Base-by-base conservation (phyloP, 1,284 basidiomycete species). In the Rhodotorula sp. region DNA sequence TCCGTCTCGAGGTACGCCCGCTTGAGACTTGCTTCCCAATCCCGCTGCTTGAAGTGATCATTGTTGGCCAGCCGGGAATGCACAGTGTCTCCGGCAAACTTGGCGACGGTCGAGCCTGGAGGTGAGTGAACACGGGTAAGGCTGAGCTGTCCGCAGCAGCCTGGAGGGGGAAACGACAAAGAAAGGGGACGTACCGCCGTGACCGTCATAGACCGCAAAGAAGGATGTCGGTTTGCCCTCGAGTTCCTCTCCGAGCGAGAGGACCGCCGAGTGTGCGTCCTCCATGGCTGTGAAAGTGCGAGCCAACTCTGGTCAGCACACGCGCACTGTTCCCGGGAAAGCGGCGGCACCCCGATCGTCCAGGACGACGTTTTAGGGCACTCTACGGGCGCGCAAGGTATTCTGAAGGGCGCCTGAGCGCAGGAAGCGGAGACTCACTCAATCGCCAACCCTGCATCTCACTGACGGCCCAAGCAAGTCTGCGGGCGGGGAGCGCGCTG, bases 381-480 rank as follows among this genome's bases (percentile, higher is more conserved):
- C 34, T 7, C 34, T 34, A 34, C 34, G 34, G 6, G 34, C 34
- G 34, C 34, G 34, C 92, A 84, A 64, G 88, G 86, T n/a, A 91
- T 85, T 82, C 97, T 95, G 5, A 94, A 54, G 52, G 89, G 80
- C 95, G 23, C 52, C 16, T 5, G 47, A 28, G 26, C 93, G 79
- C 38, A 31, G 23, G 62, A 43, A 43, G 38, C 38, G 38, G 38
- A 43, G 10, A 85, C 94, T 83, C 79, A 97, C 95, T 90, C 83
- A 98, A 91, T 83, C 97, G 87, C 97, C 97, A 99, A 77, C 97
- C 97, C 83, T 99, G 97, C 97, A 99, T 99, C 84, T 98, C 95
- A 57, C 91, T 90, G 62, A 97, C 85, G 16, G 87, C 91, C 81
- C 90, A 98, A 72, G 87, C 82, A 81, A 89, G 90, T 72, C 74